Conservation (phyloP, 2,329 filamentous ascomycete genomes). For the Aspergillus novoparasiticus region DNA sequence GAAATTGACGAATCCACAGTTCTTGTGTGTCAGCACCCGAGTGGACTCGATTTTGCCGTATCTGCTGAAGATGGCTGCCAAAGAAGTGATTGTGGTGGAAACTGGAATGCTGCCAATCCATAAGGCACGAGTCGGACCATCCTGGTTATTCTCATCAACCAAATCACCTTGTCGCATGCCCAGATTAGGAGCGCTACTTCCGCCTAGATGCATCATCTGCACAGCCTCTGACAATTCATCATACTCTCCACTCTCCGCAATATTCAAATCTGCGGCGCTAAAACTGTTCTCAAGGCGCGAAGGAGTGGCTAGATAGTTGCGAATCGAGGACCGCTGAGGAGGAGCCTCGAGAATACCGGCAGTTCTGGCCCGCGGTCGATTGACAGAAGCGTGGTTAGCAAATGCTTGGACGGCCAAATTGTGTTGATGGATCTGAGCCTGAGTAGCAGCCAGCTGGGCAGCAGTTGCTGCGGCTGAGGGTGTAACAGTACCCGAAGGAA, state of each 20-base stretch:
- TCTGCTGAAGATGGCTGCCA: conserved; percentile 93
- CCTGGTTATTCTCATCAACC: conserved; percentile 76
- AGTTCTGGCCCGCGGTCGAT: conserved; percentile 83
- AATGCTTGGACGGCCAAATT: conserved; percentile 93
- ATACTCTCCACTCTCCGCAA: conserved; percentile 75
- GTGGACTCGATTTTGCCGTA: conserved; percentile 90
- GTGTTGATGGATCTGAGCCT: conserved; percentile 78
- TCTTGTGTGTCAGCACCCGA: conserved; percentile 95
- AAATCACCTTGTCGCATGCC: conserved; percentile 66
- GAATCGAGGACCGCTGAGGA: conserved; percentile 63
- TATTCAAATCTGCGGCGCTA: conserved; percentile 71
- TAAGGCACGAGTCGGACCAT: conserved; percentile 87
- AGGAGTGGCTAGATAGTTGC: conserved; percentile 76
- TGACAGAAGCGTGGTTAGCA: conserved; percentile 78
- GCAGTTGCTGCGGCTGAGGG: conserved; percentile 60
- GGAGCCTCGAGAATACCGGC: conserved; percentile 87
- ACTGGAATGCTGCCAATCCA: conserved; percentile 98
- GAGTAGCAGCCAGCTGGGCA: conserved; percentile 62
- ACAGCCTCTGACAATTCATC: conserved; percentile 81
- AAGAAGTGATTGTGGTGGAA: conserved; percentile 91
- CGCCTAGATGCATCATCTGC: conserved; percentile 70
- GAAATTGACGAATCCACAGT: conserved; percentile 98
- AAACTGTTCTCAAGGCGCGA: conserved; percentile 76
- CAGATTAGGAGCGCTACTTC: conserved; percentile 50
- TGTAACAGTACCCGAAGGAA: conserved; percentile 62